Evolutionary conservation across 2,329 filamentous ascomycete species (phyloP).

Genomic region (Furcasterigmium furcatum): DNA sequence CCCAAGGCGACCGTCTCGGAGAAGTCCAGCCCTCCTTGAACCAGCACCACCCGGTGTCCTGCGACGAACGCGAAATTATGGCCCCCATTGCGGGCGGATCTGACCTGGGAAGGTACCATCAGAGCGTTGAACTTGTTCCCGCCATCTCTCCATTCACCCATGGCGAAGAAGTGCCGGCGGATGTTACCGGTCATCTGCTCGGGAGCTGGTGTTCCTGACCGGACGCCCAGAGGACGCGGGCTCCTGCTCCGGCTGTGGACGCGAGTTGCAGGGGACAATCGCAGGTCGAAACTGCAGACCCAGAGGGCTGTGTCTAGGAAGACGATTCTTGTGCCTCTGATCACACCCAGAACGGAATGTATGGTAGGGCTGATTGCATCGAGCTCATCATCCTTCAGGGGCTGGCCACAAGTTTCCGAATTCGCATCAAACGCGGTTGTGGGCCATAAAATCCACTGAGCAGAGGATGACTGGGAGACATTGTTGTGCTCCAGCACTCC

Average conservation of each 20-base stretch:
- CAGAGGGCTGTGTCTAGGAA: slow-evolving; percentile 20
- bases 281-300: slow-evolving; percentile 20
- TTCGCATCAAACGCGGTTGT: slow-evolving; percentile 4
- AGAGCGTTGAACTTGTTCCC: not conserved
- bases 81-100: not conserved
- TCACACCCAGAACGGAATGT: slow-evolving; percentile 10
- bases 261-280: slow-evolving; percentile 1
- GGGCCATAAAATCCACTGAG: slow-evolving; percentile 7
- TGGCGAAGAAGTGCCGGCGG: slow-evolving; percentile 14
- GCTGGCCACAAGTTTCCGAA: slow-evolving; percentile 1
- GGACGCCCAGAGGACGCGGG: not conserved
- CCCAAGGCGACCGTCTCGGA: not conserved
- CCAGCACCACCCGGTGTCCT: not conserved
- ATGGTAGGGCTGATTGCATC: slow-evolving; percentile 7
- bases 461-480: not conserved
- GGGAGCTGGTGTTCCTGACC: not conserved
- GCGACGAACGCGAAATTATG: not conserved
- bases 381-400: slow-evolving; percentile 4
- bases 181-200: not conserved
- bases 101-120: not conserved
- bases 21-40: slow-evolving; percentile 3
- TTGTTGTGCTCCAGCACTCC: slow-evolving; percentile 3
- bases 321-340: slow-evolving; percentile 9
- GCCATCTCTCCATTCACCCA: slow-evolving; percentile 12
- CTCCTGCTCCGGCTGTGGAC: not conserved